These are phyloP conservation scores for Umbellularia californica DNA, from an alignment of 164 flowering plant genomes.

Conservation along the genomic window DNA sequence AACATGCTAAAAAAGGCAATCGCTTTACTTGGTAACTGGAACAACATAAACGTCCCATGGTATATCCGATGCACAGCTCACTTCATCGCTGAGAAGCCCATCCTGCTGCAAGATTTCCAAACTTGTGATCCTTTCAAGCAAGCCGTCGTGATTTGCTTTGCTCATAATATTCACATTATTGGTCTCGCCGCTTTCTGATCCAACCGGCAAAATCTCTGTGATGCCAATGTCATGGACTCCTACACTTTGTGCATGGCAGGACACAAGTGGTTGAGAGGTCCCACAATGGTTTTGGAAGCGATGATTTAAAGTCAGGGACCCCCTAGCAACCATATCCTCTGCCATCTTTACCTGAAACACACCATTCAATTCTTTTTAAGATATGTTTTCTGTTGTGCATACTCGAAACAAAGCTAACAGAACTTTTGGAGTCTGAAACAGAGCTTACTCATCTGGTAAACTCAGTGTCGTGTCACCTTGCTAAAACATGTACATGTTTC, in stretches of 20 bases:
- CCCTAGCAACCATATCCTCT: constrained; percentile 9
- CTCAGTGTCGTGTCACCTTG: neutral
- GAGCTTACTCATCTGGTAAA: neutral
- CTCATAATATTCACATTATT: neutral
- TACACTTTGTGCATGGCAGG: neutral
- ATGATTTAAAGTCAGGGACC: constrained; percentile 7
- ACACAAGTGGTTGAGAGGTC: neutral
- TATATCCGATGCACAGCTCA: neutral
- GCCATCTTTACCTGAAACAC: constrained; percentile 12
- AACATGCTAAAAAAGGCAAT: neutral
- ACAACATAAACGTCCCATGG: neutral
- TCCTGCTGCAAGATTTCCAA: neutral
- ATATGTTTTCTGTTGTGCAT: neutral
- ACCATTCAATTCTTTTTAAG: neutral
- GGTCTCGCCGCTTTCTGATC: neutral
- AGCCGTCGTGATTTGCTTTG: neutral
- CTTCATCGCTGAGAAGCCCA: neutral
- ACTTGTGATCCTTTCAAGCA: neutral
- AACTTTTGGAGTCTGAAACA: neutral
- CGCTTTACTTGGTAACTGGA: neutral
- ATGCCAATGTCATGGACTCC: neutral
- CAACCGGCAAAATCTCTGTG: neutral
- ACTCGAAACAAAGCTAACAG: neutral
- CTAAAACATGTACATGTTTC: too few relatives aligned
- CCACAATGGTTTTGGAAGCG: constrained; percentile 5